Percentiles rank a stretch among this genome's conserved stretches.
Evolutionary conservation across 2,329 filamentous ascomycete genomes (phyloP).

Genomic region (Monilinia laxa): DNA sequence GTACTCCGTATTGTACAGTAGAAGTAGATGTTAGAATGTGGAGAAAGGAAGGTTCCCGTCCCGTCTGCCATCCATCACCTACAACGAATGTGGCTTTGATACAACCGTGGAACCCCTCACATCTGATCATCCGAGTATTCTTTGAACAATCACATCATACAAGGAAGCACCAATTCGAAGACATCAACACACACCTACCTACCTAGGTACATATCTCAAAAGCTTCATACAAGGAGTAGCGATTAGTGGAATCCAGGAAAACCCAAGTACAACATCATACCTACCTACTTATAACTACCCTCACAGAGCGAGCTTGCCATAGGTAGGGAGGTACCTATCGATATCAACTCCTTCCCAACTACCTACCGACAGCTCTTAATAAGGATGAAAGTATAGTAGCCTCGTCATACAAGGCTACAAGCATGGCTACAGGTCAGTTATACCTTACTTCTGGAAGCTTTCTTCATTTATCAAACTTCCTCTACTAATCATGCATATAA

Average conservation of each 20-base stretch:
- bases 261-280: too few species aligned
- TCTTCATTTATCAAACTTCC: background rate
- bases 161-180: background rate
- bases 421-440: constrained; percentile 38
- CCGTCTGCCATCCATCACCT: constrained; percentile 9
- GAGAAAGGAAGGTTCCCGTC: constrained; percentile 13
- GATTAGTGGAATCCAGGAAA: too few species aligned
- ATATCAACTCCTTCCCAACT: background rate
- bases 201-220: background rate
- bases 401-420: constrained; percentile 35
- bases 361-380: background rate
- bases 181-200: background rate
- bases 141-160: background rate
- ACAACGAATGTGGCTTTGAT: constrained; percentile 12
- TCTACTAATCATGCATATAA: constrained; percentile 24
- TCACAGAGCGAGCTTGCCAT: background rate
- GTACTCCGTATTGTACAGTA: too few species aligned
- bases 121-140: constrained; percentile 11
- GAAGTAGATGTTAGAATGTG: constrained; percentile 1
- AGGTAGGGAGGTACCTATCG: too few species aligned
- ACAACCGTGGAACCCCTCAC: background rate
- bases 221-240: background rate
- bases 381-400: constrained; percentile 31
- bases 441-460: background rate
- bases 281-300: too few species aligned